Conservation (phyloP, 129 eudicot genomes). For the Sambucus nigra region DNA sequence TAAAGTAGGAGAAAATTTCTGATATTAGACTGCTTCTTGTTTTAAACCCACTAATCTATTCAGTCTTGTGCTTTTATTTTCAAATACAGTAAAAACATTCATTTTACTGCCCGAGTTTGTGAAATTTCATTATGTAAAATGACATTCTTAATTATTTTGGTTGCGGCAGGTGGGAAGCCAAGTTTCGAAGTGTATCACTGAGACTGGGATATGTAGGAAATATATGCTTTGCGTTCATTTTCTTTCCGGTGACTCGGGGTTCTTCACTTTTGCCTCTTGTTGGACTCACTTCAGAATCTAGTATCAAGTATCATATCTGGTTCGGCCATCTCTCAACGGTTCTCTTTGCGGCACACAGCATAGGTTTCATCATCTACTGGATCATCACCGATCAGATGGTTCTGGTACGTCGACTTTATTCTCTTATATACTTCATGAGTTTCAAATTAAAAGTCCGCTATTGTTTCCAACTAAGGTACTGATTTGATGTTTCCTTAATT, state of each 20-base stretch:
- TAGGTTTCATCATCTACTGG: conserved; percentile 57
- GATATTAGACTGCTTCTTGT: too few species aligned
- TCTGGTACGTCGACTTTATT: conserved; percentile 26
- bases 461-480: neutral
- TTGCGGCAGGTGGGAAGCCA: conserved; percentile 44
- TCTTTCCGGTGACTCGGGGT: conserved; percentile 72
- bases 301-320: conserved; percentile 84
- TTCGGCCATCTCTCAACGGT: conserved; percentile 60
- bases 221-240: conserved; percentile 57
- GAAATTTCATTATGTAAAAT: too few species aligned
- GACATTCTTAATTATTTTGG: neutral
- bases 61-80: too few species aligned
- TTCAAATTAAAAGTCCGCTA: neutral
- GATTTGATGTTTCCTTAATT: neutral
- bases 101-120: too few species aligned
- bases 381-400: conserved; percentile 36
- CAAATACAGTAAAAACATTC: too few species aligned
- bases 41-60: too few species aligned
- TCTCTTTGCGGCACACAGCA: conserved; percentile 42
- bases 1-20: too few species aligned
- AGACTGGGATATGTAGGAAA: conserved; percentile 64
- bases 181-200: conserved; percentile 53
- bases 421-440: neutral
- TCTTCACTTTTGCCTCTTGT: conserved; percentile 63
- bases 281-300: conserved; percentile 70